Percentiles rank a stretch among this genome's conserved stretches.
phyloP scores from a whole-genome alignment of 139 green algal species.

The Closterium sp. region DNA sequence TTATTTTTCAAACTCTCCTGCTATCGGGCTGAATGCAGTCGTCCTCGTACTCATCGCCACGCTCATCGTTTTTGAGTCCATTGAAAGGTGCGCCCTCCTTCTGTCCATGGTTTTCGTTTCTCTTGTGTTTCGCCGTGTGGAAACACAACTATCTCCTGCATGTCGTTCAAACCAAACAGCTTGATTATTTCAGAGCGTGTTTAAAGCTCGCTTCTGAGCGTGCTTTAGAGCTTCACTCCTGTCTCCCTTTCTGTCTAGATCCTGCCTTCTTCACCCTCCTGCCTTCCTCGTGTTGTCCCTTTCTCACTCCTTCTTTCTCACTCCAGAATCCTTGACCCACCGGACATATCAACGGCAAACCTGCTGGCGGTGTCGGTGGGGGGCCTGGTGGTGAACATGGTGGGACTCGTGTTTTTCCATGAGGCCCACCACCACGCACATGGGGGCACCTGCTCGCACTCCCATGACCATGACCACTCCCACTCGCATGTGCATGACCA shows the following conservation, averaged over 20 bases:
- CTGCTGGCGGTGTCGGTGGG: conserved; percentile 52
- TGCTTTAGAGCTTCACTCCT: too few relatives aligned
- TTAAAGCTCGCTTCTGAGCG: too few relatives aligned
- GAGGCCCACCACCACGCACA: conserved; percentile 51
- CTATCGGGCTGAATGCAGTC: too few relatives aligned
- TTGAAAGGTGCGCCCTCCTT: conserved; percentile 44
- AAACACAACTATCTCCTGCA: too few relatives aligned
- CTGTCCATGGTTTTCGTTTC: neutral
- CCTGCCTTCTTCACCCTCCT: neutral
- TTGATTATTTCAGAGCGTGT: too few relatives aligned
- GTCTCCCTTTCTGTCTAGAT: too few relatives aligned
- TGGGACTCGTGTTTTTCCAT: conserved; percentile 56
- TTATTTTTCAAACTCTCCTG: too few relatives aligned
- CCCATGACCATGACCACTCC: conserved; percentile 6
- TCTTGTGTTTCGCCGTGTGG: neutral
- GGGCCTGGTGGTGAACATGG: conserved; percentile 54
- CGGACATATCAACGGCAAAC: conserved; percentile 48
- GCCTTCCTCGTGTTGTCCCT: neutral
- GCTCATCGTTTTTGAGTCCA: conserved; percentile 50
- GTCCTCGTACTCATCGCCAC: conserved; percentile 40
- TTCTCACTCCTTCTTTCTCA: neutral
- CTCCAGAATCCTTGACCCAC: conserved; percentile 48
- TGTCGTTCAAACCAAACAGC: too few relatives aligned
- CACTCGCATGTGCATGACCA: conserved; percentile 31
- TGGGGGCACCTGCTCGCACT: conserved; percentile 24